A percentile compares a stretch with the other conserved stretches of the same genome.
phyloP scores from a whole-genome alignment of 805 yeast species.

The Metschnikowia picachoensis region DNA sequence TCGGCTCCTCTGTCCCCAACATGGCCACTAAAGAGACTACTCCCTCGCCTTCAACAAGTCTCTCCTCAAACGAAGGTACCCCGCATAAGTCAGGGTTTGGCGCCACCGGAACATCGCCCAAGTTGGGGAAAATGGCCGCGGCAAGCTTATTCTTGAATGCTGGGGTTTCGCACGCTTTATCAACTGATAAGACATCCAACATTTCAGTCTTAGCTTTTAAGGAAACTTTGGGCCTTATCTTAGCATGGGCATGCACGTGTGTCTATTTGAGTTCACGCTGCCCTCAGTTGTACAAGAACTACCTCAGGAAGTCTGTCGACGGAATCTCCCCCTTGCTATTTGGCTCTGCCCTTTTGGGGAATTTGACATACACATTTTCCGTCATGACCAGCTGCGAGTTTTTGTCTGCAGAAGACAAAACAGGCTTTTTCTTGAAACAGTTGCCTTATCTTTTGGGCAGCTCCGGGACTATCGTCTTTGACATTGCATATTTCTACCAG shows the following conservation, averaged over 20 bases:
- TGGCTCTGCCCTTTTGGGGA: constrained; percentile 74
- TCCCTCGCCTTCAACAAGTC: constrained; percentile 4
- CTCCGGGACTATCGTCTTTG: constrained; percentile 80
- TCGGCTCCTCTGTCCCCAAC: neutral
- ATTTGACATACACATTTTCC: constrained; percentile 69
- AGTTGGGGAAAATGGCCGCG: constrained; percentile 4
- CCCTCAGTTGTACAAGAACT: constrained; percentile 82
- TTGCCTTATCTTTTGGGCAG: constrained; percentile 82
- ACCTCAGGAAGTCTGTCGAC: constrained; percentile 72
- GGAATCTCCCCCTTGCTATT: constrained; percentile 82
- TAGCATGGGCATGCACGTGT: constrained; percentile 78
- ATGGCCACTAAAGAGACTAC: neutral
- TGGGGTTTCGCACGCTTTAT: constrained; percentile 13
- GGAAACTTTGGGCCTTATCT: constrained; percentile 14
- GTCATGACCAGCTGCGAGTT: constrained; percentile 64
- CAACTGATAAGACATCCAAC: neutral
- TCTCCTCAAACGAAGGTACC: neutral
- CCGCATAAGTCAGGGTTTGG: constrained; percentile 9
- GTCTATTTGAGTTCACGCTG: constrained; percentile 75
- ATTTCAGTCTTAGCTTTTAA: neutral
- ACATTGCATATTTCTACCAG: constrained; percentile 66
- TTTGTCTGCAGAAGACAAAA: constrained; percentile 27
- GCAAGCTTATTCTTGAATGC: constrained; percentile 15
- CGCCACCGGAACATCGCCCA: constrained; percentile 9
- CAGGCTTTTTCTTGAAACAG: constrained; percentile 57